Evolutionary conservation across 768 basidiomycete species (phyloP).

Genomic region (Suillus sp.): DNA sequence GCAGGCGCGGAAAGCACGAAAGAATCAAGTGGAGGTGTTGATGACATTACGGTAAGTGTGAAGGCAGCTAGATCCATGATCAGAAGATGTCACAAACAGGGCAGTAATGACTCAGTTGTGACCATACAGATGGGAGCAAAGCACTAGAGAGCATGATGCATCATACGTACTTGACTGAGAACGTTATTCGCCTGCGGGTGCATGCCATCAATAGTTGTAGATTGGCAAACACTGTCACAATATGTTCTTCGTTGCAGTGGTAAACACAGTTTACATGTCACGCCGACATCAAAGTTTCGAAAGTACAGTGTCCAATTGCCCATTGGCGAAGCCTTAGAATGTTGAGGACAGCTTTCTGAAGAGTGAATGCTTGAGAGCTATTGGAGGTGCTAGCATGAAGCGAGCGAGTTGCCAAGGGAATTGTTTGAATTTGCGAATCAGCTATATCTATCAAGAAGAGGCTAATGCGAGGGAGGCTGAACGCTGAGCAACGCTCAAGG

Average conservation of each 20-base stretch:
- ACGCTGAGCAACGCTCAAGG: too few relatives aligned
- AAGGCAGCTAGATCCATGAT: neutral
- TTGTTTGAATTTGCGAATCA: neutral
- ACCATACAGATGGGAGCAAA: neutral
- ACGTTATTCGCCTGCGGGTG: neutral
- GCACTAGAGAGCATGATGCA: neutral
- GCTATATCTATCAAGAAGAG: neutral
- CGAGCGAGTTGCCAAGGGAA: neutral
- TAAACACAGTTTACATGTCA: neutral
- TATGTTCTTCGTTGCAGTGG: neutral
- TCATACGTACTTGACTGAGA: neutral
- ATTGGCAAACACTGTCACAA: neutral
- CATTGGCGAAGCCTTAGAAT: neutral
- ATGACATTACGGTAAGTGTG: neutral
- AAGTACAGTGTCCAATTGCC: neutral
- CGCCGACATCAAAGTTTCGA: neutral
- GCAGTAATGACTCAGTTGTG: neutral
- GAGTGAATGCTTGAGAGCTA: neutral
- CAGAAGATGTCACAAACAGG: neutral
- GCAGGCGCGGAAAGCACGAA: neutral
- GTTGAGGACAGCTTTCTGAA: neutral
- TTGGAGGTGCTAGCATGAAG: neutral
- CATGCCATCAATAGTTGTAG: neutral
- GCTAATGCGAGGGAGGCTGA: neutral
- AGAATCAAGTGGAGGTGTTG: neutral